These are phyloP conservation scores for Aspergillus bombycis DNA, from an alignment of 2,329 filamentous ascomycete genomes.

Conservation along the genomic window DNA sequence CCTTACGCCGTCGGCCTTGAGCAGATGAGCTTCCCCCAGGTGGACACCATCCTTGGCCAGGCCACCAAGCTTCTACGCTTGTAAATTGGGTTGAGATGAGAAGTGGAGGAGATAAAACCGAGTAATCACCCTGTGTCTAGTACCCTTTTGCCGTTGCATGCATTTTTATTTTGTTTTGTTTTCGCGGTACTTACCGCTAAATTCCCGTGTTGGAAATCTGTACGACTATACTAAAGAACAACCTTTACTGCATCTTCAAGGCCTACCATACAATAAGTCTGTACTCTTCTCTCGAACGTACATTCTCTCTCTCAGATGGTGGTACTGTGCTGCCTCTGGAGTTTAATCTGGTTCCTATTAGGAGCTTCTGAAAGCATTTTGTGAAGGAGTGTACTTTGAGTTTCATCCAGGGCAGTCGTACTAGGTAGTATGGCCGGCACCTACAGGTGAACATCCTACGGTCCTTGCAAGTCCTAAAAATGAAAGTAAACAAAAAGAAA, in stretches of 20 bases:
- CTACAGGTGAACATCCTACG: not conserved
- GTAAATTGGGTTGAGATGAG: constrained; percentile 48
- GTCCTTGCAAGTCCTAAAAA: not conserved
- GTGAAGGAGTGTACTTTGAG: not conserved
- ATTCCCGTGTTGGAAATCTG: constrained; percentile 20
- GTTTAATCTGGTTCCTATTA: not conserved
- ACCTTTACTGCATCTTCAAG: constrained; percentile 12
- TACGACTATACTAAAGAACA: constrained; percentile 30
- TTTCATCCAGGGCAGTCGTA: not conserved
- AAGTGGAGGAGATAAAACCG: constrained; percentile 17
- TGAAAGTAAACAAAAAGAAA: not conserved
- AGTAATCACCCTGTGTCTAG: constrained; percentile 37
- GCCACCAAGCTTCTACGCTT: constrained; percentile 85
- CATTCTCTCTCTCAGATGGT: not conserved
- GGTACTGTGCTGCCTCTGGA: not conserved
- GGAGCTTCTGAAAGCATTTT: not conserved
- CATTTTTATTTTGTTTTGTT: constrained; percentile 6
- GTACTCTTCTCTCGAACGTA: not conserved
- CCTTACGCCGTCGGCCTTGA: constrained; percentile 93
- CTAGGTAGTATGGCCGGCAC: not conserved
- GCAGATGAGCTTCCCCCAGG: constrained; percentile 92
- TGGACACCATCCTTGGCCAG: constrained; percentile 83
- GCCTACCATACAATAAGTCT: not conserved
- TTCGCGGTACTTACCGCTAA: not conserved
- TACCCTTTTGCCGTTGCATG: constrained; percentile 32